Base-by-base conservation (phyloP, 768 basidiomycete genomes). In the Royoungia palumana region DNA sequence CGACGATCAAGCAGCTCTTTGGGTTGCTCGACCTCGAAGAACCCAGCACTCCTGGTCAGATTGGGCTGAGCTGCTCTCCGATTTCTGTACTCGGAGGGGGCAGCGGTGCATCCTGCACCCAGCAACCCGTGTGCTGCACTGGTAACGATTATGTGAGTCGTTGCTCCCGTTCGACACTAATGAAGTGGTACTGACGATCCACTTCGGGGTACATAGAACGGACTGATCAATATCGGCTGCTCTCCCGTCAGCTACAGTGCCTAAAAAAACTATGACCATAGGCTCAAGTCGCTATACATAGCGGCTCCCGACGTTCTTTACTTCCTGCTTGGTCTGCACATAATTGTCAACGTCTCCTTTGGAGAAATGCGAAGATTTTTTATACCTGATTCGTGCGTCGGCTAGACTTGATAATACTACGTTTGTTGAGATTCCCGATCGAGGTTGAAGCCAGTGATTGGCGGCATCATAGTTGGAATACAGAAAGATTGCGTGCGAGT, bases 61-160 rank as follows among this genome's bases (percentile, higher is more conserved):
- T 60, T 9, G 60, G 54, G 12, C 7, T 44, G 0, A 6, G 8
- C 11, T 63, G 60, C 34, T 12, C 14, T n/a, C 43, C 54, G 0
- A 13, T 49, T 38, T 44, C 35, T 3, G 30, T 8, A 1, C 1
- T 34, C 1, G 42, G 45, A 0, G 2, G 17, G 0, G 61, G 48
- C 7, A 44, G 17, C 1, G 55, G 46, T 10, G 30, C 47, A 1
- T 1, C 16, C 1, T 62, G 61, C 30, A 28, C 35, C 11, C 30
- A 48, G 19, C 42, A 63, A 30, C 17, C 61, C 0, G 54, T 63
- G 25, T 61, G 61, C 20, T 61, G 60, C 44, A 46, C 28, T 4
- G 41, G 36, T 2, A 49, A 61, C 6, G 20, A 12, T 4, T 53
- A 38, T 8, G 60, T 61, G 13, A 54, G 57, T 25, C 7, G 3